phyloP scores from a whole-genome alignment of 2,329 filamentous ascomycete genomes.

The Orbilia javanica region DNA sequence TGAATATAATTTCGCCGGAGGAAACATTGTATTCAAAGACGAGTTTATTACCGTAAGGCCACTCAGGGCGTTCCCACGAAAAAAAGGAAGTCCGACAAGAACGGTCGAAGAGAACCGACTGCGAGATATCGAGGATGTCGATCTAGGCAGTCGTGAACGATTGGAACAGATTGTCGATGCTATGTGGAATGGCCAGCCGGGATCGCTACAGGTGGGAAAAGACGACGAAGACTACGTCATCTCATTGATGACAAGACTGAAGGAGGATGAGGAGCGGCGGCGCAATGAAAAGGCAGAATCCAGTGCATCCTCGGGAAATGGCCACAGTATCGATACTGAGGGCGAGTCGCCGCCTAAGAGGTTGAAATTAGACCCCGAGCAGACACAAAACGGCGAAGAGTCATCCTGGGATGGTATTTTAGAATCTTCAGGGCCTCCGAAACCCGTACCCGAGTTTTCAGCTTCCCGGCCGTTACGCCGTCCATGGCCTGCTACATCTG shows the following conservation, averaged over 20 bases:
- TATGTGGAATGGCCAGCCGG: conserved; percentile 54
- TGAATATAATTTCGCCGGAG: conserved; percentile 56
- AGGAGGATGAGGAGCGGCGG: conserved; percentile 47
- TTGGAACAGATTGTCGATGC: conserved; percentile 31
- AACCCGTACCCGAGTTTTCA: conserved; percentile 42
- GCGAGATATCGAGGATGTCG: conserved; percentile 38
- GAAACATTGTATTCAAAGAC: conserved; percentile 59
- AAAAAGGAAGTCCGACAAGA: conserved; percentile 52
- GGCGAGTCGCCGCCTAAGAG: conserved; percentile 50
- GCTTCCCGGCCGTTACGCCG: conserved; percentile 62
- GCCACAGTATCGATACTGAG: not conserved
- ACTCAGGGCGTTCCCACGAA: conserved; percentile 59
- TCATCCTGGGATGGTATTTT: conserved; percentile 36
- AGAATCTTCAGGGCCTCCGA: conserved; percentile 2
- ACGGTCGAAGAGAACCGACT: conserved; percentile 59
- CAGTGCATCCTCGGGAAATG: conserved; percentile 44
- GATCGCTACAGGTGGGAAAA: conserved; percentile 39
- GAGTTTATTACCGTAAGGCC: conserved; percentile 60
- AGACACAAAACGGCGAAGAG: not conserved
- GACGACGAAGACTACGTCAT: conserved; percentile 55
- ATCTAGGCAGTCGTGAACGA: conserved; percentile 25
- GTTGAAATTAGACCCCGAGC: conserved; percentile 33
- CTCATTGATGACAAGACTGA: conserved; percentile 40
- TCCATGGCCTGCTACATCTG: conserved; percentile 80
- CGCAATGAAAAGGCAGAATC: conserved; percentile 59